These are phyloP conservation scores for Diaporthe aspalathi DNA, from an alignment of 2,329 filamentous ascomycete species.

Conservation along the genomic window DNA sequence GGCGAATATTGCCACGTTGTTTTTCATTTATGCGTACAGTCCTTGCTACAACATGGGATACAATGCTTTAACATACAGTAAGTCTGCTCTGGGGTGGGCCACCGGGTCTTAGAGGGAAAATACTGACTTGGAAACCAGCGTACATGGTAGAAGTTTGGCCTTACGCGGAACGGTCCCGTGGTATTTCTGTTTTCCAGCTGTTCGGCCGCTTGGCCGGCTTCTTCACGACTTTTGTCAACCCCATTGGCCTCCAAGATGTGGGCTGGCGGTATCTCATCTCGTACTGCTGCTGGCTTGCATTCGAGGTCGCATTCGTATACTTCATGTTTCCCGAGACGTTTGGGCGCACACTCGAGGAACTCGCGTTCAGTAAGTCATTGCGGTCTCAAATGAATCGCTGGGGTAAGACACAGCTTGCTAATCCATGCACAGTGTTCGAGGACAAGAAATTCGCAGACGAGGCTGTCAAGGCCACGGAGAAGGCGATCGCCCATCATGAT, in stretches of 20 bases:
- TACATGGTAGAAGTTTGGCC: constrained; percentile 50
- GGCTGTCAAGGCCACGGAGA: constrained; percentile 34
- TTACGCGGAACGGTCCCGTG: constrained; percentile 47
- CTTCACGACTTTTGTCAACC: constrained; percentile 49
- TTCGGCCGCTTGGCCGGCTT: constrained; percentile 47
- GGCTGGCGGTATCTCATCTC: constrained; percentile 48
- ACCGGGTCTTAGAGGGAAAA: too few species aligned
- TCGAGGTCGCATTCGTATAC: constrained; percentile 45
- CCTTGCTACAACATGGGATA: constrained; percentile 74
- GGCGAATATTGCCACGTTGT: constrained; percentile 56
- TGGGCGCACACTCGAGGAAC: constrained; percentile 46
- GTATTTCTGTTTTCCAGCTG: constrained; percentile 50
- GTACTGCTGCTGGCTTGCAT: constrained; percentile 48
- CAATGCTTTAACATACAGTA: constrained; percentile 73
- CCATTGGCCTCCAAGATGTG: constrained; percentile 46
- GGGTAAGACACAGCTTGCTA: not conserved
- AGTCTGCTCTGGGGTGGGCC: constrained; percentile 41
- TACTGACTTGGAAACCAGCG: constrained; percentile 37
- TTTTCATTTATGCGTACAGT: constrained; percentile 71
- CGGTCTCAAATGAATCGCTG: not conserved
- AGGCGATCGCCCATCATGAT: constrained; percentile 32
- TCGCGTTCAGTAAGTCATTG: constrained; percentile 43
- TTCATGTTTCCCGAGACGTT: constrained; percentile 47
- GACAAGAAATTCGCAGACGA: constrained; percentile 36
- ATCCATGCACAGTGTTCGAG: constrained; percentile 28